These are phyloP conservation scores for Sclerotinia nivalis DNA, from an alignment of 2,329 filamentous ascomycete genomes.

Conservation along the genomic window DNA sequence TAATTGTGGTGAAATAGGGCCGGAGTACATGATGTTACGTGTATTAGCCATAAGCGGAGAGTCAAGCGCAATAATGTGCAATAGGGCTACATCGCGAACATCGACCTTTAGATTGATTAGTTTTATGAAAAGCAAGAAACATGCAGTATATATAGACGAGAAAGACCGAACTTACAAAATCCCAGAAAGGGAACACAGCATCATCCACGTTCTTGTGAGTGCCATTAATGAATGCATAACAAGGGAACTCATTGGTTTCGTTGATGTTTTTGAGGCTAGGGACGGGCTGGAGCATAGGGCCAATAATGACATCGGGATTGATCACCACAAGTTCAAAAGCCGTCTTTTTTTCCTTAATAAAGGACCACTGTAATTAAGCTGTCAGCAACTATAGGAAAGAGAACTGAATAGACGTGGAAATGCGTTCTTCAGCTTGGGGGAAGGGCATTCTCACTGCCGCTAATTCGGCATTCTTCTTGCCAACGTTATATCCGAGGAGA, in stretches of 20 bases:
- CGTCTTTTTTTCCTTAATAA: slow-evolving; percentile 52
- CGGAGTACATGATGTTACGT: slow-evolving; percentile 59
- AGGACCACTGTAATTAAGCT: slow-evolving; percentile 50
- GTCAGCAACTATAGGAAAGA: not conserved
- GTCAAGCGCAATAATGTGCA: slow-evolving; percentile 58
- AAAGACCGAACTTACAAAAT: slow-evolving; percentile 42
- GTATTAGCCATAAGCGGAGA: slow-evolving; percentile 57
- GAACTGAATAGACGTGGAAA: not conserved
- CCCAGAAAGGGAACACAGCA: slow-evolving; percentile 26
- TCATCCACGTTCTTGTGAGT: slow-evolving; percentile 45
- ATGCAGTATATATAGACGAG: not conserved
- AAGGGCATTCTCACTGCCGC: slow-evolving; percentile 46
- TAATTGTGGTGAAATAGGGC: slow-evolving; percentile 59
- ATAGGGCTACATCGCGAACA: slow-evolving; percentile 59
- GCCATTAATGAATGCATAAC: slow-evolving; percentile 54
- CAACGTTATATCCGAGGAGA: slow-evolving; percentile 38
- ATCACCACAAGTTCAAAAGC: slow-evolving; percentile 61
- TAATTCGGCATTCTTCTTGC: slow-evolving; percentile 64
- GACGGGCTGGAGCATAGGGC: slow-evolving; percentile 62
- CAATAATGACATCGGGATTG: slow-evolving; percentile 61
- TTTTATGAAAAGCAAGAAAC: not conserved
- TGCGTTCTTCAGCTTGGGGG: not conserved
- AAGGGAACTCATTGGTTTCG: slow-evolving; percentile 61
- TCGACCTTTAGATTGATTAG: slow-evolving; percentile 39
- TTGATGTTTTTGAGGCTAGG: slow-evolving; percentile 62